A percentile compares a stretch with the other conserved stretches of the same genome.
These are phyloP conservation scores for Fusarium tuaranense DNA, from an alignment of 2,329 filamentous ascomycete species.

Conservation along the genomic window DNA sequence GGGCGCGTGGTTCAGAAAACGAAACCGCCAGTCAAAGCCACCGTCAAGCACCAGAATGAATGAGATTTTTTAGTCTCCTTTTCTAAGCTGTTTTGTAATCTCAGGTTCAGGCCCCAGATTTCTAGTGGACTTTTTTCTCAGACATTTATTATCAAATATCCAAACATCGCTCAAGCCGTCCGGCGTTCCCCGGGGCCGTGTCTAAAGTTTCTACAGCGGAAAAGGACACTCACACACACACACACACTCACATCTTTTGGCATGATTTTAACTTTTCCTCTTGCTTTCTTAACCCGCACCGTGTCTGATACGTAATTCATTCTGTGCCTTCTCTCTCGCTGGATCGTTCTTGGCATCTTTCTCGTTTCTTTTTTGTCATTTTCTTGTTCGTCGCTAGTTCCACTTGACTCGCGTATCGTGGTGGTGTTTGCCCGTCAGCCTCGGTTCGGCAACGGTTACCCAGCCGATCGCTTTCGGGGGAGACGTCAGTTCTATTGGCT, in stretches of 20 bases:
- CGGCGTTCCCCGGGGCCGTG: constrained; percentile 20
- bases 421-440: background rate
- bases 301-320: constrained; percentile 2
- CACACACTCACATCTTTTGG: background rate
- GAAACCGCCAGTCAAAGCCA: constrained; percentile 5
- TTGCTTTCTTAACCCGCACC: background rate
- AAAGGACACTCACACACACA: background rate
- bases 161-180: background rate
- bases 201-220: background rate
- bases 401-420: background rate
- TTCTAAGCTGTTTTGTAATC: background rate
- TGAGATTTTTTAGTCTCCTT: background rate
- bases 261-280: background rate
- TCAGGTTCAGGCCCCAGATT: background rate
- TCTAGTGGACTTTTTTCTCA: background rate
- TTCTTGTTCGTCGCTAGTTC: background rate
- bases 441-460: constrained; percentile 15
- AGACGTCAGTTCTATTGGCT: background rate
- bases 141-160: constrained; percentile 2
- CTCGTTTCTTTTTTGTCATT: constrained; percentile 12
- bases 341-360: constrained; percentile 1
- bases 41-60: background rate
- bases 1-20: background rate
- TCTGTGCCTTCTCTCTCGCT: background rate
- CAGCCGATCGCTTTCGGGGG: constrained; percentile 1